Evolutionary conservation across 1,284 basidiomycete species (phyloP).

Genomic region (Vanrija sp.): DNA sequence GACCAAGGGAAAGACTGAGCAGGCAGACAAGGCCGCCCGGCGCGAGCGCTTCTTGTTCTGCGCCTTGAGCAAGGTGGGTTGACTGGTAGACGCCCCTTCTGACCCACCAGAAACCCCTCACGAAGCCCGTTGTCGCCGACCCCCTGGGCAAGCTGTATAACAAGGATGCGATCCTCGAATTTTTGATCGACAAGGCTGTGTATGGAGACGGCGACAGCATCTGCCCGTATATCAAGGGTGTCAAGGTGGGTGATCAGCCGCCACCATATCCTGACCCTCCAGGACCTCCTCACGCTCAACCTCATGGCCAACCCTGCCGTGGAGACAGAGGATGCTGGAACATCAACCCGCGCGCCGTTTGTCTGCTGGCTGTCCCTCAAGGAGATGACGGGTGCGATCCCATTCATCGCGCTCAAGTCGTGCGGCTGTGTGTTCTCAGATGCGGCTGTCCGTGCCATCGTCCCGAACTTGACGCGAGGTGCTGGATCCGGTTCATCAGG

Average conservation of each 20-base stretch:
- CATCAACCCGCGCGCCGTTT: constrained; percentile 60
- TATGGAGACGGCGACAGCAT: constrained; percentile 75
- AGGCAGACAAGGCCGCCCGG: constrained; percentile 77
- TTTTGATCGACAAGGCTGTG: constrained; percentile 71
- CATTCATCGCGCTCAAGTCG: constrained; percentile 77
- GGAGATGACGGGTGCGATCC: constrained; percentile 86
- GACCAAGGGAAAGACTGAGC: constrained; percentile 52
- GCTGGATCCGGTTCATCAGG: constrained; percentile 5
- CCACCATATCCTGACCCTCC: constrained; percentile 2
- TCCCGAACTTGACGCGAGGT: constrained; percentile 35
- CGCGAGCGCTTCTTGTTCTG: constrained; percentile 86
- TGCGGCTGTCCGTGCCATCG: constrained; percentile 34
- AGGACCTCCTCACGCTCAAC: constrained; percentile 81
- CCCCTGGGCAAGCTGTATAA: constrained; percentile 88
- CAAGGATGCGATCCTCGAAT: constrained; percentile 85
- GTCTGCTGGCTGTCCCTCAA: constrained; percentile 84
- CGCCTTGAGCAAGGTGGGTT: constrained; percentile 78
- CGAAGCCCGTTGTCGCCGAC: constrained; percentile 82
- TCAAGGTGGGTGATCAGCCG: constrained; percentile 64
- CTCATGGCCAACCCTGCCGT: constrained; percentile 65
- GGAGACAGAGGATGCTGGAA: constrained; percentile 34
- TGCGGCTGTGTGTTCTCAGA: constrained; percentile 69
- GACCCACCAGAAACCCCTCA: constrained; percentile 62
- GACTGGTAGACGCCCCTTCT: background rate
- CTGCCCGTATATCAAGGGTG: constrained; percentile 76